These are phyloP conservation scores for Selaginella tamariscina DNA, from an alignment of 75 land plant genomes.

Conservation along the genomic window DNA sequence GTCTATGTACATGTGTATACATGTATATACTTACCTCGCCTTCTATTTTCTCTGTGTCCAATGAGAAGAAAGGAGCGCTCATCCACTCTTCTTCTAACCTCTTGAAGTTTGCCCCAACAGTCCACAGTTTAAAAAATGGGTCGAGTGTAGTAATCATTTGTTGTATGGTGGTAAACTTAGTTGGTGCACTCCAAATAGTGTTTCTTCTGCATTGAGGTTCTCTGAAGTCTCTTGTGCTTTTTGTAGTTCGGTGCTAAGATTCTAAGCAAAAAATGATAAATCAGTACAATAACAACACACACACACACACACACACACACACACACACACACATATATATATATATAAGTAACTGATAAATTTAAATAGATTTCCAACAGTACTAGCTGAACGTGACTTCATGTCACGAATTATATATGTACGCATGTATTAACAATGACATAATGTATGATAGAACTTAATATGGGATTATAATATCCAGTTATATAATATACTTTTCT, in stretches of 20 bases:
- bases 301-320: too few species aligned
- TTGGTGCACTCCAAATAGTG: constrained; percentile 30
- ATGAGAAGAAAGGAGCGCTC: constrained; percentile 22
- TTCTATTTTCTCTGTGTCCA: constrained; percentile 31
- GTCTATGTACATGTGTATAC: too few species aligned
- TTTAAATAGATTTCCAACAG: too few species aligned
- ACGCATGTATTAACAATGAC: too few species aligned
- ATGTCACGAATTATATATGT: too few species aligned
- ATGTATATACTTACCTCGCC: constrained; percentile 24
- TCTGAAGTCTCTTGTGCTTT: constrained; percentile 24
- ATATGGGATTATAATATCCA: too few species aligned
- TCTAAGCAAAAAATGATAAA: background rate
- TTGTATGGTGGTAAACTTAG: constrained; percentile 26
- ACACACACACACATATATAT: too few species aligned
- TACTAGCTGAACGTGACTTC: too few species aligned
- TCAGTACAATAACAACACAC: background rate
- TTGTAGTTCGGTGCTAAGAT: constrained; percentile 9
- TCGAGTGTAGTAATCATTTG: constrained; percentile 16
- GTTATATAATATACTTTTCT: too few species aligned
- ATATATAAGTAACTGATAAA: too few species aligned
- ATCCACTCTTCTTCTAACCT: constrained; percentile 28
- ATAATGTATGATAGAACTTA: too few species aligned
- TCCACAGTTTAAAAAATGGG: constrained; percentile 28
- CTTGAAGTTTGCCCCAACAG: constrained; percentile 21
- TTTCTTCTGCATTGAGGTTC: constrained; percentile 23